Base-by-base conservation (phyloP, 768 basidiomycete species). In the Pleurotus citrinopileatus region DNA sequence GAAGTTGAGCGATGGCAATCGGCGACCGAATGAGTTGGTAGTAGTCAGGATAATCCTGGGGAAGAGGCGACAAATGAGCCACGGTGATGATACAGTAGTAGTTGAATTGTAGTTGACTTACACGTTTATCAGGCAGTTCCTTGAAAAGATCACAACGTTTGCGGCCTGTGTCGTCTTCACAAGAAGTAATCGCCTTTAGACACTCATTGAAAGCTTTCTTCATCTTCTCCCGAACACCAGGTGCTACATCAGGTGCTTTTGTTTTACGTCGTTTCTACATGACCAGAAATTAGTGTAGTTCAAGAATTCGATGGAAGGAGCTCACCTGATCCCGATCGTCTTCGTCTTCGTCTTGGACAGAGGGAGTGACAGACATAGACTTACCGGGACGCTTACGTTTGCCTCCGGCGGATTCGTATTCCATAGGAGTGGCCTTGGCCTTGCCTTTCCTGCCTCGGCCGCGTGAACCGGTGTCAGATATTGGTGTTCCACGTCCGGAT, bases 41-140 rank as follows among this genome's bases (percentile, higher is more conserved):
- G 67, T 98, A 99, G 64, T 94, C 90, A 26, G 93, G 92, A 63
- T 95, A 95, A 54, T 88, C 84, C 89, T 94, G 59, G 5, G 47
- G 23, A 38, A 20, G 32, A 10, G 48, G 64, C 28, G 67, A 57
- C 60, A 50, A 59, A 53, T 26, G 40, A 37, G 47, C 53, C 26
- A 44, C 19, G n/a, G n/a, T n/a, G n/a, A n/a, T 20, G 10, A 15
- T 15, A 42, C 25, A 32, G 38, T 7, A 52, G 17, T 46, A 8
- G 46, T 23, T 4, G 46, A 55, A 9, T 23, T 20, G 17, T 52
- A 48, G 38, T 26, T 12, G 48, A 67, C 77, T 57, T 62, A 87
- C 89, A 67, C 84, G 79, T 69, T 76, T 85, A 64, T 89, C 86
- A 3, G 93, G 93, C n/a, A 90, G 77, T 57, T 92, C 91, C 54